Percentiles rank a stretch among this genome's conserved stretches.
phyloP scores from a whole-genome alignment of 148 eudicot species.

The Polygonum aviculare region DNA sequence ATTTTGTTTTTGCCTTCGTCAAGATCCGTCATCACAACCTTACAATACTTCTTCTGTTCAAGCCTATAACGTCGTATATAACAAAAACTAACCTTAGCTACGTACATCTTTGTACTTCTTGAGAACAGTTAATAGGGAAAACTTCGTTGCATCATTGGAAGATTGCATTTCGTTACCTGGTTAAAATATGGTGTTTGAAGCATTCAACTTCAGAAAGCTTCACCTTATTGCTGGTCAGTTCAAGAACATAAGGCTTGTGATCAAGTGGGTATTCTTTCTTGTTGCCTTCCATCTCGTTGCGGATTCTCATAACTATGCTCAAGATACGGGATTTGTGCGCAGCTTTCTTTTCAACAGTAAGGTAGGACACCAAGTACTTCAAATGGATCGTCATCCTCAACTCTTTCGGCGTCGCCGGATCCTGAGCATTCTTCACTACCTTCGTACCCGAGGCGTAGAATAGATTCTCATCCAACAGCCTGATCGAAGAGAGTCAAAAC shows the following conservation, averaged over 20 bases:
- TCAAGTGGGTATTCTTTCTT: background rate
- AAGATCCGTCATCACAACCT: background rate
- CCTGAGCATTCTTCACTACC: background rate
- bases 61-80: background rate
- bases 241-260: background rate
- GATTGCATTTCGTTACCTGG: background rate
- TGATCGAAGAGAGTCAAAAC: background rate
- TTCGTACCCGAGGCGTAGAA: background rate
- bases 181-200: background rate
- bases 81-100: too few relatives aligned
- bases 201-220: background rate
- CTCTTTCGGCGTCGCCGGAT: background rate
- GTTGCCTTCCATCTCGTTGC: background rate
- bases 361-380: slow-evolving; percentile 7
- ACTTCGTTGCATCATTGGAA: too few relatives aligned
- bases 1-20: background rate
- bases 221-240: background rate
- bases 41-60: background rate
- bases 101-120: too few relatives aligned
- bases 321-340: background rate
- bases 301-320: background rate
- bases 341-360: background rate
- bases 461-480: background rate
- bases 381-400: slow-evolving; percentile 7
- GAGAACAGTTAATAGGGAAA: too few relatives aligned